Percentiles rank a stretch among this genome's conserved stretches.
phyloP scores from a whole-genome alignment of 495 filamentous ascomycete species.

The Hypoxylon crocopeplum region DNA sequence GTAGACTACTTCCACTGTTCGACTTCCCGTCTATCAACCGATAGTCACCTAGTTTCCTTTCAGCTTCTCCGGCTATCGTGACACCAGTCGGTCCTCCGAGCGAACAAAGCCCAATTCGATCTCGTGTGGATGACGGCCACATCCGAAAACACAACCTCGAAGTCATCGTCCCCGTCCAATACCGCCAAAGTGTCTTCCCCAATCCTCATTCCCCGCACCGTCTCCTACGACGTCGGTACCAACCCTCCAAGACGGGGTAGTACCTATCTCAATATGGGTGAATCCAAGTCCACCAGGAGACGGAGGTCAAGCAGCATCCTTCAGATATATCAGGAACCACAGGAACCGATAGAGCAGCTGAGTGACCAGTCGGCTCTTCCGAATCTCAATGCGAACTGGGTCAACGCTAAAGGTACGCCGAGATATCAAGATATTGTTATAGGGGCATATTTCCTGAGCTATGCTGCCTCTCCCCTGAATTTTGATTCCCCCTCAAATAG shows the following conservation, averaged over 20 bases:
- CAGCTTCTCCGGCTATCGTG: slow-evolving; percentile 1
- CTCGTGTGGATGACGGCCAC: slow-evolving; percentile 32
- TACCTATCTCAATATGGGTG: slow-evolving; percentile 51
- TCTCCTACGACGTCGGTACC: slow-evolving; percentile 79
- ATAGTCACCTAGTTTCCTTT: slow-evolving; percentile 3
- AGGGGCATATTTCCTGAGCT: no score
- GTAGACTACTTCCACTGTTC: slow-evolving; percentile 15
- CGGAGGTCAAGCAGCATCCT: slow-evolving; percentile 94
- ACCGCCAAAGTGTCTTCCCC: slow-evolving; percentile 87
- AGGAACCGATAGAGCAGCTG: slow-evolving; percentile 91
- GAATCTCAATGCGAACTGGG: slow-evolving; percentile 97
- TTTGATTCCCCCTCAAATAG: not conserved
- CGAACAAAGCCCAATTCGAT: slow-evolving; percentile 1
- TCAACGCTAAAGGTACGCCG: slow-evolving; percentile 91
- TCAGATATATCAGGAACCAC: slow-evolving; percentile 85
- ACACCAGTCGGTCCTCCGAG: slow-evolving; percentile 11
- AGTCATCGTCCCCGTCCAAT: slow-evolving; percentile 51
- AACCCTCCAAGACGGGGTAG: slow-evolving; percentile 63
- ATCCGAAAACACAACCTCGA: slow-evolving; percentile 20
- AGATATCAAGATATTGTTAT: no score
- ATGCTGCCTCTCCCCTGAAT: no score
- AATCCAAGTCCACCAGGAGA: slow-evolving; percentile 66
- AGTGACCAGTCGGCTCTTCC: slow-evolving; percentile 94
- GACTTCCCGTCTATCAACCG: slow-evolving; percentile 5
- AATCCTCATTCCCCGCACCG: slow-evolving; percentile 77